Conservation (phyloP, 1,284 basidiomycete genomes). For the Ganoderma sinense region DNA sequence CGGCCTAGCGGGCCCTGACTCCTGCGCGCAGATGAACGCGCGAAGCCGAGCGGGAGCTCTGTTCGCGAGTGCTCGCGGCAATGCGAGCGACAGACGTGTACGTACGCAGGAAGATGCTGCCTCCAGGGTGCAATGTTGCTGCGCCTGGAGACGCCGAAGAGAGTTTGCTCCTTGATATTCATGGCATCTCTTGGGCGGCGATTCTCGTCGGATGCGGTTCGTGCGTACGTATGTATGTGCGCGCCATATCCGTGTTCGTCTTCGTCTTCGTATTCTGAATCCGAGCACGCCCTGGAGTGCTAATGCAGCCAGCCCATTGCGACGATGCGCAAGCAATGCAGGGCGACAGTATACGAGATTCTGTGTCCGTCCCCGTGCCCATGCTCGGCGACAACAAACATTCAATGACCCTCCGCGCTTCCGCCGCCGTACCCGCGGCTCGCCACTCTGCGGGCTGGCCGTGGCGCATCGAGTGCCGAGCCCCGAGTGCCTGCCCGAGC, state of each 20-base stretch:
- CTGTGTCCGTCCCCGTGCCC: neutral
- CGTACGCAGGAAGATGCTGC: conserved; percentile 7
- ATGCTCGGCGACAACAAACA: neutral
- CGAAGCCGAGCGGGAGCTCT: neutral
- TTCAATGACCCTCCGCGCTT: conserved; percentile 12
- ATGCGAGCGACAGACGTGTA: conserved; percentile 12
- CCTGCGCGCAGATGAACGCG: conserved; percentile 5
- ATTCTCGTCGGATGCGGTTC: neutral
- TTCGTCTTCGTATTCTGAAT: neutral
- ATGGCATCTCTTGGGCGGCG: neutral
- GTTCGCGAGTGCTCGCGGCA: conserved; percentile 16
- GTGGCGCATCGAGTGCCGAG: neutral
- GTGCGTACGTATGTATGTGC: neutral
- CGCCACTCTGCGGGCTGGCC: conserved; percentile 10
- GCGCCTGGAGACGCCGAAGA: neutral
- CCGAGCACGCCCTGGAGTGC: neutral
- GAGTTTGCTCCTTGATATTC: neutral
- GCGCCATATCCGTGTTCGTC: no score
- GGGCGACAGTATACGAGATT: neutral
- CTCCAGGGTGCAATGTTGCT: neutral
- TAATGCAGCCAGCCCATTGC: neutral
- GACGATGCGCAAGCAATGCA: neutral
- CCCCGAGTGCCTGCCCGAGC: neutral
- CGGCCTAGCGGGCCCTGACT: conserved; percentile 4
- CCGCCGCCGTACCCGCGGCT: conserved; percentile 28